Evolutionary conservation across 2,329 filamentous ascomycete genomes (phyloP).

Genomic region (Penicillium frequentans): DNA sequence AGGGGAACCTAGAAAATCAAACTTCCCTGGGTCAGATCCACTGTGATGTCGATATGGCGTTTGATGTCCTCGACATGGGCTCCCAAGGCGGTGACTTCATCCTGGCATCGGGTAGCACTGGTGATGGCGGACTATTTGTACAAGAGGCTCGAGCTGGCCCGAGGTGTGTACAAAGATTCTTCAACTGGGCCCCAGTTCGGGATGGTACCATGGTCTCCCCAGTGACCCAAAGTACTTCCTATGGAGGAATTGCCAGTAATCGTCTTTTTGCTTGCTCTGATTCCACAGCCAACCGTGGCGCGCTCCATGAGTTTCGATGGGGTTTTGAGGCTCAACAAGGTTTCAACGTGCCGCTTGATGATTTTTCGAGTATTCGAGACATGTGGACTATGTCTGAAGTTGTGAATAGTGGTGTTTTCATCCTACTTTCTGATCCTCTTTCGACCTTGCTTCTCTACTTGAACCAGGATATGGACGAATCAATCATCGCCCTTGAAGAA

Average conservation of each 20-base stretch:
- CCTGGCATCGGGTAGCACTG: conserved; percentile 74
- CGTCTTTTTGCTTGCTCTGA: conserved; percentile 68
- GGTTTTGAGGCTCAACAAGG: conserved; percentile 70
- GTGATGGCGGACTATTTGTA: conserved; percentile 74
- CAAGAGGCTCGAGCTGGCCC: conserved; percentile 60
- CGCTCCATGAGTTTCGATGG: conserved; percentile 67
- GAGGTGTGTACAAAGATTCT: conserved; percentile 60
- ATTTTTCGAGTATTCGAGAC: conserved; percentile 40
- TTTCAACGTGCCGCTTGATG: conserved; percentile 40
- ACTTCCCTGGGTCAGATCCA: conserved; percentile 65
- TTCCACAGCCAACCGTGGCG: conserved; percentile 58
- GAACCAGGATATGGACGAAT: conserved; percentile 38
- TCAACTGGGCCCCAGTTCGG: conserved; percentile 59
- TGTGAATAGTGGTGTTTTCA: conserved; percentile 34
- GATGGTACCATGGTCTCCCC: conserved; percentile 42
- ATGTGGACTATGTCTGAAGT: conserved; percentile 46
- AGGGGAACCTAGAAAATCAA: conserved; percentile 55
- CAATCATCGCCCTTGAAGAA: conserved; percentile 41
- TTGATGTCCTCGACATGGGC: conserved; percentile 67
- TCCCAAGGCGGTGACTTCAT: conserved; percentile 72
- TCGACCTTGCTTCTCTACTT: conserved; percentile 41
- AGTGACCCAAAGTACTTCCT: conserved; percentile 11
- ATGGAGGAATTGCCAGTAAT: conserved; percentile 45
- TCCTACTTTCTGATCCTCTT: conserved; percentile 44
- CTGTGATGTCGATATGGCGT: conserved; percentile 77